Percentiles rank a stretch among this genome's conserved stretches.
Conservation (phyloP, 257 asterid genomes). For the Nicotiana benthamiana region DNA sequence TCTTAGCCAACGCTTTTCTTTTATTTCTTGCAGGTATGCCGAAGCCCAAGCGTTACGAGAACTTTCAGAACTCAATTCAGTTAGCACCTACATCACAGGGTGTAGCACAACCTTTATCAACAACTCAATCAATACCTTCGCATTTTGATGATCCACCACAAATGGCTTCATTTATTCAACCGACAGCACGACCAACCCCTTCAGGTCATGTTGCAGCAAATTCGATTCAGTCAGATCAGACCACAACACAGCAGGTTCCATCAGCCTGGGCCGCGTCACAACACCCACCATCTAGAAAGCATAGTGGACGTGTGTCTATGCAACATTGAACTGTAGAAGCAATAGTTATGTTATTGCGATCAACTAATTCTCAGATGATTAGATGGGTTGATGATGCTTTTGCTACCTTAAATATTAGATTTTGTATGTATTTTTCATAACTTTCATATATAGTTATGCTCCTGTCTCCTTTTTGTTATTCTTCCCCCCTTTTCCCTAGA, state of each 20-base stretch:
- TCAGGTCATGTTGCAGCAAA: not conserved
- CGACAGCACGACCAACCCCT: not conserved
- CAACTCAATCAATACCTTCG: not conserved
- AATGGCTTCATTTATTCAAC: not conserved
- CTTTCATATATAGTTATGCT: not conserved
- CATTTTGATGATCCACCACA: not conserved
- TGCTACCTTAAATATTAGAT: conserved; percentile 32
- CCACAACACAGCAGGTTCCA: not conserved
- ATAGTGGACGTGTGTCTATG: not conserved
- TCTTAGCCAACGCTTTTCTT: too few species aligned
- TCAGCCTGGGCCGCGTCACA: too few species aligned
- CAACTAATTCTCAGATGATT: conserved; percentile 10
- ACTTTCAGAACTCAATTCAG: too few species aligned
- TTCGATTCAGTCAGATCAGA: not conserved
- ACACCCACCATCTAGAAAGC: not conserved
- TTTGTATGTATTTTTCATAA: not conserved
- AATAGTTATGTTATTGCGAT: too few species aligned
- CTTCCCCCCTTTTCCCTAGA: not conserved
- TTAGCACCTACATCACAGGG: too few species aligned
- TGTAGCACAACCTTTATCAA: not conserved
- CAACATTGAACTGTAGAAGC: not conserved
- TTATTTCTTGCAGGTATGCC: too few species aligned
- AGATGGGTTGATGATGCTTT: conserved; percentile 74
- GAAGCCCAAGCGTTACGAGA: too few species aligned
- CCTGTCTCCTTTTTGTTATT: not conserved